Conservation (phyloP, 208 protist genomes). For the Crithidia expoeki region DNA sequence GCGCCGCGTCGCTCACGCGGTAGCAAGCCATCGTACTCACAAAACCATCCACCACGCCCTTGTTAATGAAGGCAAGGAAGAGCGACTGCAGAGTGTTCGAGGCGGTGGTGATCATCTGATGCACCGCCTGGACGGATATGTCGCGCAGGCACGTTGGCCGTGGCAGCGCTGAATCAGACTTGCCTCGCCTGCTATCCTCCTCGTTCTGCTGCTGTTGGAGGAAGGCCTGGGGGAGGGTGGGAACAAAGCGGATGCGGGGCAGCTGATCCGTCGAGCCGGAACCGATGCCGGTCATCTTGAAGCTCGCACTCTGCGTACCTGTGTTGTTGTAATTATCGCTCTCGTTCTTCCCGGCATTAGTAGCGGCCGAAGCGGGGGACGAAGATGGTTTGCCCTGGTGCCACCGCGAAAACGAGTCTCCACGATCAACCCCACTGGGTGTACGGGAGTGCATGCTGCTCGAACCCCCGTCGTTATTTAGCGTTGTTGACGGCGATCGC, state of each 20-base stretch:
- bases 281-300: conserved; percentile 1
- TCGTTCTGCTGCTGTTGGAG: conserved; percentile 9
- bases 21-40: conserved; percentile 63
- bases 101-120: conserved; percentile 55
- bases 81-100: conserved; percentile 55
- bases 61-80: conserved; percentile 77
- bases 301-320: not conserved
- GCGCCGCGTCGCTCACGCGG: conserved; percentile 44
- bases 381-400: not conserved
- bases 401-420: not conserved
- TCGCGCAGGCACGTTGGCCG: conserved; percentile 47
- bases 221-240: conserved; percentile 30
- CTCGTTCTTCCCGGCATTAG: not conserved
- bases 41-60: conserved; percentile 61
- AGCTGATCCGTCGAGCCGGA: conserved; percentile 18
- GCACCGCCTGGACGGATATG: conserved; percentile 72
- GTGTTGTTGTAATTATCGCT: not conserved
- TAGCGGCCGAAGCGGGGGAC: not conserved
- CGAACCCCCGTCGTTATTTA: not conserved
- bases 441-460: conserved; percentile 13
- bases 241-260: conserved; percentile 45
- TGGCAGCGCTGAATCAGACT: not conserved
- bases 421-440: conserved; percentile 1
- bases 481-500: conserved; percentile 30
- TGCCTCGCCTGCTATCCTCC: not conserved